These are phyloP conservation scores for Talaromyces sp. DNA, from an alignment of 2,329 filamentous ascomycete species.

Conservation along the genomic window DNA sequence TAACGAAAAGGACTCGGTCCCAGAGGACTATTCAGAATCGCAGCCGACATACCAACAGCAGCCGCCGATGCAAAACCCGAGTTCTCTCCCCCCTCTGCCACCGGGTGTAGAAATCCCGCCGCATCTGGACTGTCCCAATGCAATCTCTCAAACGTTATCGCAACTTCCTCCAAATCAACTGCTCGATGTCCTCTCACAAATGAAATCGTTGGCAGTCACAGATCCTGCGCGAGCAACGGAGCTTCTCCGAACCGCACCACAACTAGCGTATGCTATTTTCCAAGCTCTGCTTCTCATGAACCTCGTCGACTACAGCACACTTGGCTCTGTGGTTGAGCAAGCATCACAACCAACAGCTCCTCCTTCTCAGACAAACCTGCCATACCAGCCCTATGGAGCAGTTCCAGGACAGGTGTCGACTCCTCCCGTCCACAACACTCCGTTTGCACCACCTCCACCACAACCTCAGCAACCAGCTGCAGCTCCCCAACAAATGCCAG, in stretches of 20 bases:
- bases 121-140: slow-evolving; percentile 77
- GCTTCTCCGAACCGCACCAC: slow-evolving; percentile 79
- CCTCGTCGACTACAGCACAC: slow-evolving; percentile 76
- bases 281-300: slow-evolving; percentile 90
- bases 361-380: slow-evolving; percentile 26
- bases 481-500: slow-evolving; percentile 42
- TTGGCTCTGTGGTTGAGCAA: slow-evolving; percentile 72
- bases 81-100: slow-evolving; percentile 69
- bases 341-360: slow-evolving; percentile 39
- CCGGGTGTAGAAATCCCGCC: slow-evolving; percentile 77
- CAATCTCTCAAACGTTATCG: slow-evolving; percentile 84
- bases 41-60: slow-evolving; percentile 27
- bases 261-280: slow-evolving; percentile 91
- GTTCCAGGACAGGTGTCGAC: slow-evolving; percentile 46
- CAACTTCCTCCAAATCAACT: slow-evolving; percentile 82
- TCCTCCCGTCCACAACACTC: slow-evolving; percentile 42
- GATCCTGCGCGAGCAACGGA: slow-evolving; percentile 81
- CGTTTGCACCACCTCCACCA: slow-evolving; percentile 40
- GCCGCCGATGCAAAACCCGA: slow-evolving; percentile 38
- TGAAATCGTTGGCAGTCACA: slow-evolving; percentile 80
- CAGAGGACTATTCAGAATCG: slow-evolving; percentile 39
- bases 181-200: slow-evolving; percentile 86
- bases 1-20: slow-evolving; percentile 64
- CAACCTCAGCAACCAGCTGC: slow-evolving; percentile 24
- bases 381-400: slow-evolving; percentile 29